Evolutionary conservation across 768 basidiomycete genomes (phyloP).

Genomic region (Xerocomellus chrysenteron): DNA sequence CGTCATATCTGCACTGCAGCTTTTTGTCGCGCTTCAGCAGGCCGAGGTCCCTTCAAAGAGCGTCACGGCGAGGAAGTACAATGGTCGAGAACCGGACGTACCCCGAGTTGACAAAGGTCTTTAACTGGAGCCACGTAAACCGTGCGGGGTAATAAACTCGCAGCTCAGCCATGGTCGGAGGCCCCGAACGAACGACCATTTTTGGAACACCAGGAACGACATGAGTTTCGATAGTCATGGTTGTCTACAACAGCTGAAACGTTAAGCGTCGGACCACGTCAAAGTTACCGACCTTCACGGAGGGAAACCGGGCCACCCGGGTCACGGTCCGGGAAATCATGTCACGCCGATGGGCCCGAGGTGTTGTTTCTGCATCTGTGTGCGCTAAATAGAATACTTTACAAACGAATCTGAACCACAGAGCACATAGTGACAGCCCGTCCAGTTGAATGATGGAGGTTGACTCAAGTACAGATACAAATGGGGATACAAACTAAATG

Average conservation of each 20-base stretch:
- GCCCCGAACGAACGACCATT: constrained; percentile 53
- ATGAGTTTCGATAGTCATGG: constrained; percentile 20
- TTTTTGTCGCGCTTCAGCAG: constrained; percentile 70
- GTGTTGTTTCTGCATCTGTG: neutral
- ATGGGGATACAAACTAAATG: constrained; percentile 7
- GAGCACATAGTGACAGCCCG: neutral
- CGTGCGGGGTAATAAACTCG: constrained; percentile 66
- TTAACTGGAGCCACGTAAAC: constrained; percentile 76
- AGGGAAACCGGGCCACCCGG: neutral
- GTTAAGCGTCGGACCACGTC: neutral
- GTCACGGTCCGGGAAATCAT: neutral
- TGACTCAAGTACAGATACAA: constrained; percentile 16
- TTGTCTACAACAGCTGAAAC: neutral
- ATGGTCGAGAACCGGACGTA: constrained; percentile 28
- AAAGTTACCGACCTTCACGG: neutral
- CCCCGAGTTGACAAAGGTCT: constrained; percentile 79
- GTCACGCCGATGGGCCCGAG: no score
- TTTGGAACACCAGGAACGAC: neutral
- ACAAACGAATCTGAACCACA: neutral
- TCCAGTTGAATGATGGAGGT: no score
- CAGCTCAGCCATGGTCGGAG: constrained; percentile 68
- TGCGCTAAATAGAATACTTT: neutral
- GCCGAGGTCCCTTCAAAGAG: constrained; percentile 64
- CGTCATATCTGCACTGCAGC: constrained; percentile 66
- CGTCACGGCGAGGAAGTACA: neutral